Base-by-base conservation (phyloP, 2,329 filamentous ascomycete species). In the Westerdykella ornata region DNA sequence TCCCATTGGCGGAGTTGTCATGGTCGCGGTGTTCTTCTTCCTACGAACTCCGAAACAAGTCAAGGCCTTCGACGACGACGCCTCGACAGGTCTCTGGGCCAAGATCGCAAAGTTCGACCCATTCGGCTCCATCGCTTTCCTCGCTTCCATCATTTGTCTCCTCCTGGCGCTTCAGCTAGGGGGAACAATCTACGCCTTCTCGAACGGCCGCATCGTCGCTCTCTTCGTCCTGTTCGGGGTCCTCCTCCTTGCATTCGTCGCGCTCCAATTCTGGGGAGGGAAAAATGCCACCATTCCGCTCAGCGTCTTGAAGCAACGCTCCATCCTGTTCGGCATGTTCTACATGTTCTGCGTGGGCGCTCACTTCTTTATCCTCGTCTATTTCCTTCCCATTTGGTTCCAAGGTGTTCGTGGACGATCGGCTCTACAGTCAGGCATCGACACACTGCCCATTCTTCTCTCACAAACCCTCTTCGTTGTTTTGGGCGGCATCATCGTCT, bases 381-480 rank as follows among this genome's bases (percentile, higher is more conserved):
- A 70, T 58, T 73, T 68, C 49, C 56, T 72, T 40, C 26, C 54
- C 43, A 72, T 67, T 63, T 72, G 68, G 72, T 73, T 68, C 65
- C 69, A 73, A 48, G 70, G 70, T n/a, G 70, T 74, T 57, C 70
- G 73, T 45, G 68, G 68, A 6, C 65, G 60, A 1, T 63, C 61
- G 0, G 69, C 72, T 4, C 66, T 67, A 17, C 67, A 69, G 31
- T 72, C 70, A 16, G 71, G 70, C 15, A 72, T 74, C 47, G 68
- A 68, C 59, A 71, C 71, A 43, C 57, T 74, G 4, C 70, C 71
- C 11, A 59, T 71, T 40, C 67, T 73, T 36, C 62, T 74, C 18
- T 62, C 63, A 26, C 57, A 72, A 17, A 69, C 73, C 48, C 44
- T 72, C 52, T 45, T 69, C 41, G 68, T 67, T 39, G 61, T 73